phyloP scores from a whole-genome alignment of 495 filamentous ascomycete species.

The Pyrenopolyporus hunteri region DNA sequence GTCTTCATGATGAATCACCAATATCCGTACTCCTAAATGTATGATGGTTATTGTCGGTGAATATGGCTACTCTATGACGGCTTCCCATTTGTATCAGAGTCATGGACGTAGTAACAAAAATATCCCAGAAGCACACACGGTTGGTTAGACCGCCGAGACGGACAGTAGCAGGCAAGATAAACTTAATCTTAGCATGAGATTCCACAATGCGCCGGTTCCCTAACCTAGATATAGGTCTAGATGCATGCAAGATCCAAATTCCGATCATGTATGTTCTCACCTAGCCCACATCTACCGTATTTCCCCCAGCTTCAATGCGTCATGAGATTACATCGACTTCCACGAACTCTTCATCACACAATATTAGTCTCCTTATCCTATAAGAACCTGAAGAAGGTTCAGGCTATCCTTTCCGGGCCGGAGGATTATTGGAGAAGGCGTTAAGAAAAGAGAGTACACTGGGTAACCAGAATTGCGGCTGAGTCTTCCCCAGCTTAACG shows the following conservation, averaged over 20 bases:
- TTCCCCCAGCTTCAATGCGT: neutral
- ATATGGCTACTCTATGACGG: conserved; percentile 12
- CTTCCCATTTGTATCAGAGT: neutral
- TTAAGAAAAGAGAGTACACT: no score
- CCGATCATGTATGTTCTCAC: neutral
- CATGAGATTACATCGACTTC: no score
- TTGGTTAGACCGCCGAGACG: no score
- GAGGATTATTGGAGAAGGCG: no score
- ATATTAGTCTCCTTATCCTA: no score
- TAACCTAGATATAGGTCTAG: neutral
- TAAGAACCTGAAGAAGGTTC: no score
- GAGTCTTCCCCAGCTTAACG: no score
- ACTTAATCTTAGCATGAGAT: neutral
- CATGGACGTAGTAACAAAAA: neutral
- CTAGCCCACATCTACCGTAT: neutral
- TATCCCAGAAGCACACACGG: neutral
- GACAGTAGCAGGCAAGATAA: neutral
- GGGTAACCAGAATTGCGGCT: no score
- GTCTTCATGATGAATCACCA: conserved; percentile 18
- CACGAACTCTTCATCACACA: no score
- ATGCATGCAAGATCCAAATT: neutral
- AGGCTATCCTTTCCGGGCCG: no score
- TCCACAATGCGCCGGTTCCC: no score
- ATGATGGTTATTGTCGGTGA: neutral
- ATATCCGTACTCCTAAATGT: neutral